phyloP scores from a whole-genome alignment of 805 yeast species.

The Wickerhamiella kurtzmanii region DNA sequence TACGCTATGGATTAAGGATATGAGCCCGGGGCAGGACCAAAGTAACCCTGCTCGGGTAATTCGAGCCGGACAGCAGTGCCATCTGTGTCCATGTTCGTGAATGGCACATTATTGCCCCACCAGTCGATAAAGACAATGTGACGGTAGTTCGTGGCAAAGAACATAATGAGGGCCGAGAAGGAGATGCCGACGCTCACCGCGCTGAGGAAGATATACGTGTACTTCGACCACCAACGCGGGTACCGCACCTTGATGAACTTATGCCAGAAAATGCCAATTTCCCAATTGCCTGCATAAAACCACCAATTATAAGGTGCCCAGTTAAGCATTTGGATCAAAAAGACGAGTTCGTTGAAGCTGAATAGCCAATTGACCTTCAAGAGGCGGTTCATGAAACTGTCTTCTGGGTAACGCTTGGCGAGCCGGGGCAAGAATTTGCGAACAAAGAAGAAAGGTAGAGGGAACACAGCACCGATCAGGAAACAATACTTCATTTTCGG shows the following conservation, averaged over 20 bases:
- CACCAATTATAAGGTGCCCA: conserved; percentile 25
- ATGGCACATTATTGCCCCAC: conserved; percentile 49
- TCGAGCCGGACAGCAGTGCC: conserved; percentile 5
- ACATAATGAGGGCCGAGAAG: conserved; percentile 42
- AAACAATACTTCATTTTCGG: conserved; percentile 53
- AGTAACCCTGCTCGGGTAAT: conserved; percentile 22
- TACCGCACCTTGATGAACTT: conserved; percentile 35
- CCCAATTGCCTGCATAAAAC: conserved; percentile 10
- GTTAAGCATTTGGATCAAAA: conserved; percentile 32
- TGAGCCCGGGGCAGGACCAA: conserved; percentile 19
- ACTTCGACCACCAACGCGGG: conserved; percentile 43
- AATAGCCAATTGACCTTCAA: conserved; percentile 8
- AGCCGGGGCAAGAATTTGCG: conserved; percentile 17
- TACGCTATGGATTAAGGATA: background rate
- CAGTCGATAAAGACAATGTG: conserved; percentile 34
- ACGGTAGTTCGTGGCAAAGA: conserved; percentile 36
- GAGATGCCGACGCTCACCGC: conserved; percentile 54
- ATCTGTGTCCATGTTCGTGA: conserved; percentile 5
- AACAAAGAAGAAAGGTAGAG: conserved; percentile 9
- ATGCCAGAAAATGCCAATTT: conserved; percentile 31
- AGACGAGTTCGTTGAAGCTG: conserved; percentile 34
- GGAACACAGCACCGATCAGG: conserved; percentile 36
- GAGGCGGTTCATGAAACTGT: background rate
- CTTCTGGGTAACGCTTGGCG: background rate
- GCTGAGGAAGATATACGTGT: conserved; percentile 39